Base-by-base conservation (phyloP, 2,329 filamentous ascomycete genomes). In the Aspergillus sp. region DNA sequence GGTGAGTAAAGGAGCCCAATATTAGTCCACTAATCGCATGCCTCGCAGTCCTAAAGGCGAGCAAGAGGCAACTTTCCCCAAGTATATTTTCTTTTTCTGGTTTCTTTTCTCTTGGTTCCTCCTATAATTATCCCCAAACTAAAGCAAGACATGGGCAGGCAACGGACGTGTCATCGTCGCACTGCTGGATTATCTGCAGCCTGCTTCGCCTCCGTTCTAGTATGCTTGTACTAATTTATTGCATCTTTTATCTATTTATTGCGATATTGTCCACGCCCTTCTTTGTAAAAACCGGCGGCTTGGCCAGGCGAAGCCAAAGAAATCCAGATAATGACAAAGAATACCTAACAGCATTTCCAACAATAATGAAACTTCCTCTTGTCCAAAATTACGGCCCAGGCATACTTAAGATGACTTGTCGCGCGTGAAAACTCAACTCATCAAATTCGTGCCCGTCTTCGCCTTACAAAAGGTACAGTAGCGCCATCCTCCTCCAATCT, bases 121-220 rank as follows among this genome's bases (percentile, higher is more conserved):
- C 27, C 49, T 52, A 44, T 48, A 48, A 47, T 54, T 54, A 41
- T 48, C 31, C 52, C 31, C 31, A 41, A 44, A 48, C 33, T 48
- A 33, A 40, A 39, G 52, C 52, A 54, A 54, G 52, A 47, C 43
- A 54, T 54, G 15, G 35, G 11, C 49, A 19, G 19, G 27, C n/a
- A 23, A n/a, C 17, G 19, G 52, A 54, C 52, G 43, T 54, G 52
- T 54, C 43, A 54, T 54, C 33, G 35, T 54, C 43, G 33, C 52
- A 54, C 43, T 54, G 44, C 43, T 52, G 50, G 50, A 52, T 45
- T 35, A 52, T 35, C 27, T 41, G 27, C 40, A 52, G 25, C 14
- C 49, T 11, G 49, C 31, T 53, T 53, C 41, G 41, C 41, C 41
- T 54, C 19, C 7, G 33, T 25, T 19, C 46, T 25, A 41, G 31